These are phyloP conservation scores for Xylaria sp. DNA, from an alignment of 2,329 filamentous ascomycete species.

Conservation along the genomic window DNA sequence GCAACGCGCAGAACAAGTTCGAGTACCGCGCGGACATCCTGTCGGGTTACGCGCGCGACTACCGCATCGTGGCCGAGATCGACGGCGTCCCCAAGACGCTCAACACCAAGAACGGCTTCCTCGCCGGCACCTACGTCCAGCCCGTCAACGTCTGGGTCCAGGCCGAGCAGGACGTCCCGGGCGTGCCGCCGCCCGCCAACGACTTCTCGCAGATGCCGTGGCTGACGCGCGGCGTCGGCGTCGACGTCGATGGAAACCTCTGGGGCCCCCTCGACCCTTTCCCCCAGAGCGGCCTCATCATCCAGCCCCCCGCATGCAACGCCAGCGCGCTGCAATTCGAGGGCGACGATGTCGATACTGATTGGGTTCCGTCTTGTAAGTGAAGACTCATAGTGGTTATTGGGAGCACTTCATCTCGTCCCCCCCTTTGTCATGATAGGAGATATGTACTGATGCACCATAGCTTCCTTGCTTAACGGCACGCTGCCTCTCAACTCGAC, in stretches of 20 bases:
- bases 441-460: conserved; percentile 1
- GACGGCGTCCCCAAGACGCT: conserved; percentile 48
- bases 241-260: conserved; percentile 50
- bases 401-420: background rate
- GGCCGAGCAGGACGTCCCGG: conserved; percentile 52
- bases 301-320: conserved; percentile 41
- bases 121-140: conserved; percentile 51
- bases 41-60: conserved; percentile 51
- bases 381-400: background rate
- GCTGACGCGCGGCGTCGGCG: conserved; percentile 51
- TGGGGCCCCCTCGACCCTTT: conserved; percentile 53
- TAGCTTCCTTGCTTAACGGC: conserved; percentile 37
- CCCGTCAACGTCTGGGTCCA: conserved; percentile 53
- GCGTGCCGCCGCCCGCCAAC: conserved; percentile 48
- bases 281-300: conserved; percentile 51
- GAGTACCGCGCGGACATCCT: conserved; percentile 51
- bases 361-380: conserved; percentile 41
- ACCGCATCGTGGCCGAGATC: conserved; percentile 49
- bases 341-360: conserved; percentile 32
- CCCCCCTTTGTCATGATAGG: no score
- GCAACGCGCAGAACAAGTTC: conserved; percentile 52
- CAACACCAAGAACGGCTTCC: conserved; percentile 50
- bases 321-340: conserved; percentile 21
- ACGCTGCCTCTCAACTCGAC: conserved; percentile 37
- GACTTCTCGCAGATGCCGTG: conserved; percentile 52